These are phyloP conservation scores for Fusarium nelsonii DNA, from an alignment of 2,329 filamentous ascomycete species.

Conservation along the genomic window DNA sequence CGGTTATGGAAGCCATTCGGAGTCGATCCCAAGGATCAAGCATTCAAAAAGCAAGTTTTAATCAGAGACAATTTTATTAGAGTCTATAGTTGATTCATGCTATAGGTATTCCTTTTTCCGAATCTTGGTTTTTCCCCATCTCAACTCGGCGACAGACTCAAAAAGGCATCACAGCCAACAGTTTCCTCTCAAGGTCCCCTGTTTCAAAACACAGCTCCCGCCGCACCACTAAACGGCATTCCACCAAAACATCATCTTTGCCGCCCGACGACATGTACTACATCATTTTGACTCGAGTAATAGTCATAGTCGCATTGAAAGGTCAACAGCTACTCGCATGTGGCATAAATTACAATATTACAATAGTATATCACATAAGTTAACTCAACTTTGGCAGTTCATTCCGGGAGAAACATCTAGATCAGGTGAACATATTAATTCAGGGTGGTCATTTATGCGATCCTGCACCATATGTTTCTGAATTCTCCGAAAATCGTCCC, in stretches of 20 bases:
- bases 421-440: conserved; percentile 29
- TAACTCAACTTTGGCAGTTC: background rate
- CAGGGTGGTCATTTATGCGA: conserved; percentile 30
- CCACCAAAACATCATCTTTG: conserved; percentile 6
- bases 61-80: background rate
- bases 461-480: conserved; percentile 7
- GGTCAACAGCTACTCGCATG: conserved; percentile 9
- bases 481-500: background rate
- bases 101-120: background rate
- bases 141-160: background rate
- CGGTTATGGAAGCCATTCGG: conserved; percentile 15
- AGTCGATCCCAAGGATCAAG: background rate
- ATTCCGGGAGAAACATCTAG: background rate
- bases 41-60: conserved; percentile 8
- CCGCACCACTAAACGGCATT: conserved; percentile 11
- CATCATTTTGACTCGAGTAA: background rate
- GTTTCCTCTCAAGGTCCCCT: conserved; percentile 13
- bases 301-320: conserved; percentile 5
- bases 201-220: conserved; percentile 31
- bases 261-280: conserved; percentile 6
- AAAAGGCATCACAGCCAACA: conserved; percentile 23
- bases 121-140: background rate
- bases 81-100: background rate
- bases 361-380: background rate
- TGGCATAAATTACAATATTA: background rate